Evolutionary conservation across 306 rosid species (phyloP).

Genomic region (Adenanthera pavonina): DNA sequence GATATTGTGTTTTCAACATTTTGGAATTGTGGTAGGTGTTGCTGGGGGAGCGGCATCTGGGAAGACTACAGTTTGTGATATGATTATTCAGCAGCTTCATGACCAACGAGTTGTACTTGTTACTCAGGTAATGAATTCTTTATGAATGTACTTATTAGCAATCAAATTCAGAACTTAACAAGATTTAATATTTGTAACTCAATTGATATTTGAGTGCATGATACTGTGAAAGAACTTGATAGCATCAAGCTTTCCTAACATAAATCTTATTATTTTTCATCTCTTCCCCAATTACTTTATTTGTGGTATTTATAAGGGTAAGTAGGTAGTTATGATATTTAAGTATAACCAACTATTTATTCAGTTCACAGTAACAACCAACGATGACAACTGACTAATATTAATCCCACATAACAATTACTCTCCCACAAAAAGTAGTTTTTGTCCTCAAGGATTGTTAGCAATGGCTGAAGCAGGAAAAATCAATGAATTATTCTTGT

Average conservation of each 20-base stretch:
- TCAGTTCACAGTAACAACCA: not conserved
- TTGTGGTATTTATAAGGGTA: not conserved
- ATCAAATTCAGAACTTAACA: slow-evolving; percentile 25
- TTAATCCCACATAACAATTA: not conserved
- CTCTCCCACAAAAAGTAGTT: not conserved
- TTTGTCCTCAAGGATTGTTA: not conserved
- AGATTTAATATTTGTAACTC: slow-evolving; percentile 14
- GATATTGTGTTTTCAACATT: slow-evolving; percentile 3
- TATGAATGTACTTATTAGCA: not conserved
- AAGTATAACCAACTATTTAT: not conserved
- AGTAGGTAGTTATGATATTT: not conserved
- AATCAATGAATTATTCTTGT: not conserved
- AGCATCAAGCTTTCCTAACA: not conserved
- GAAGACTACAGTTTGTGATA: slow-evolving; percentile 90
- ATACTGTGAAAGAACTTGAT: not conserved
- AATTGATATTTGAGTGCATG: slow-evolving; percentile 7
- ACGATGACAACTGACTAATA: not conserved
- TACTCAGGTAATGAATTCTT: slow-evolving; percentile 69
- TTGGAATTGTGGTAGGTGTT: slow-evolving; percentile 67
- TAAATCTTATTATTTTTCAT: not conserved
- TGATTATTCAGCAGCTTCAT: slow-evolving; percentile 99
- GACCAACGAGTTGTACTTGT: slow-evolving; percentile 98
- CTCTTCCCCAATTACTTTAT: not conserved
- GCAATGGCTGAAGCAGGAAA: slow-evolving; percentile 1
- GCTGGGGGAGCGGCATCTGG: slow-evolving; percentile 99